A percentile compares a stretch with the other conserved stretches of the same genome.
Evolutionary conservation across 768 basidiomycete species (phyloP).

Genomic region (Cystobasidium ongulense): DNA sequence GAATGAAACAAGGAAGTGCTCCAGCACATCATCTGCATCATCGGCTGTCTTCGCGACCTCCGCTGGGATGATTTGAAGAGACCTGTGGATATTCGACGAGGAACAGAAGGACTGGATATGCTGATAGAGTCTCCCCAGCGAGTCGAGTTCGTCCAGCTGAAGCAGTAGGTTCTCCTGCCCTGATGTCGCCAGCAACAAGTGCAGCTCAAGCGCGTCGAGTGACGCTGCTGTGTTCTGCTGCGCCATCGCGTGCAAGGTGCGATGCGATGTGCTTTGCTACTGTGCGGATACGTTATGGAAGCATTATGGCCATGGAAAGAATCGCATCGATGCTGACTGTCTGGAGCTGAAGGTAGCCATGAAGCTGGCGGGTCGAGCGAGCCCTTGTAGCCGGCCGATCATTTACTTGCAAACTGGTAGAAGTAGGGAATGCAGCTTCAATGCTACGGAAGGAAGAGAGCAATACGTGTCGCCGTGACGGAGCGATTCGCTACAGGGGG

Average conservation of each 20-base stretch:
- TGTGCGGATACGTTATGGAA: no score
- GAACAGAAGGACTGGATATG: neutral
- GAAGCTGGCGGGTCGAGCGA: no score
- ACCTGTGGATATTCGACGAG: neutral
- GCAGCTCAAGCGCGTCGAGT: neutral
- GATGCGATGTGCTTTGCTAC: no score
- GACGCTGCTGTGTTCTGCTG: neutral
- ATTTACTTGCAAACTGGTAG: no score
- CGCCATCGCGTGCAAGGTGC: neutral
- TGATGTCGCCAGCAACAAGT: neutral
- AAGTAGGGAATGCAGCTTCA: no score
- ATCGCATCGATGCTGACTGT: no score
- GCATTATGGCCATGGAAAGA: no score
- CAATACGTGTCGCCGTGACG: no score
- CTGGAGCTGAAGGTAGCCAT: no score
- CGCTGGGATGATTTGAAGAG: neutral
- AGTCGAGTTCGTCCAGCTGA: neutral
- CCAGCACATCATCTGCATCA: neutral
- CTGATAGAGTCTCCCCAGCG: neutral
- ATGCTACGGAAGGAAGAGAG: no score
- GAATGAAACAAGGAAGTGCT: neutral
- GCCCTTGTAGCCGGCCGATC: no score
- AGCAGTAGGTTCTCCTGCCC: neutral
- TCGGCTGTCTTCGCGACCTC: neutral
- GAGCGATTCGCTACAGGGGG: no score